A percentile compares a stretch with the other conserved stretches of the same genome.
phyloP scores from a whole-genome alignment of 129 eudicot genomes.

The carrot (Daucus carota) region DNA sequence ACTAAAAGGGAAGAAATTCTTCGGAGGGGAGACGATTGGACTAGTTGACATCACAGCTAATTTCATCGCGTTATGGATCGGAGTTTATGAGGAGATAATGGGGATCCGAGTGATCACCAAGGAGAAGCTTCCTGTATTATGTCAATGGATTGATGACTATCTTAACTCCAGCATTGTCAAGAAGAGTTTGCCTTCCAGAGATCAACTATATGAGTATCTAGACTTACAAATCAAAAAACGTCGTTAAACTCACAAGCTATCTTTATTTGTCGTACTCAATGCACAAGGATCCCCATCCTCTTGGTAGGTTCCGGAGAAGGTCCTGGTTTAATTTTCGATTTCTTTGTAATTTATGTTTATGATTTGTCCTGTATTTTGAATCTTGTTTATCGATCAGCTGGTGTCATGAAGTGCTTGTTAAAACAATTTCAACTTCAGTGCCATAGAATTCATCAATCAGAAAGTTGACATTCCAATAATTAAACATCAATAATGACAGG shows the following conservation, averaged over 20 bases:
- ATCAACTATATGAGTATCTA: background rate
- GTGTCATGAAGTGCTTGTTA: background rate
- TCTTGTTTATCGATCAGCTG: too few relatives aligned
- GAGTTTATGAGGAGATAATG: slow-evolving; percentile 9
- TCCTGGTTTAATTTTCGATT: background rate
- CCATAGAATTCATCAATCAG: background rate
- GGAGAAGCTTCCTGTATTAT: slow-evolving; percentile 14
- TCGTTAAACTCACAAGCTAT: background rate
- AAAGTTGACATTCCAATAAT: too few relatives aligned
- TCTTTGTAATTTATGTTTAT: background rate
- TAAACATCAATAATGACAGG: too few relatives aligned
- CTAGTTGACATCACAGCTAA: background rate
- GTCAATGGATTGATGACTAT: slow-evolving; percentile 17
- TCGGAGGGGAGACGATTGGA: slow-evolving; percentile 9
- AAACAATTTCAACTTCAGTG: background rate
- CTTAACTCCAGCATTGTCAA: slow-evolving; percentile 11
- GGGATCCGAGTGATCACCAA: slow-evolving; percentile 10
- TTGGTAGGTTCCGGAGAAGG: background rate
- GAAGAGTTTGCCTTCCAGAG: slow-evolving; percentile 20
- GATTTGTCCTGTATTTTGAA: too few relatives aligned
- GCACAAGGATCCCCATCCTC: background rate
- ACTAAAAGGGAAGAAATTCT: background rate
- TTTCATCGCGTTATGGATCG: slow-evolving; percentile 19
- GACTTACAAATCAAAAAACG: background rate
- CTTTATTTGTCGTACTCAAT: background rate